Evolutionary conservation across 148 eudicot genomes (phyloP).

Genomic region (Bassia scoparia): DNA sequence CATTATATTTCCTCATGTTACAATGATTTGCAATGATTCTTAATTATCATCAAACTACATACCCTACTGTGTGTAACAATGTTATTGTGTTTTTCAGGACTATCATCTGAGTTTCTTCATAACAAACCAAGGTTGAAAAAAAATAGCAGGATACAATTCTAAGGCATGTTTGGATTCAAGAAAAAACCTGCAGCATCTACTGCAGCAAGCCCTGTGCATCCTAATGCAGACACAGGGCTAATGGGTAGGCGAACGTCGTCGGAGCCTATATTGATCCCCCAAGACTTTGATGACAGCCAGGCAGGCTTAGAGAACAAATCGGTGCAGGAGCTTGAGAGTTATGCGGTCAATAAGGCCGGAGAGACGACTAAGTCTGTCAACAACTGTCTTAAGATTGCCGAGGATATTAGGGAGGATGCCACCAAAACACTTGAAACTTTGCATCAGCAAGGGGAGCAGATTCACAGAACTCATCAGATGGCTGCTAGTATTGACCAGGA

Average conservation of each 20-base stretch:
- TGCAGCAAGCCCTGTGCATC: slow-evolving; percentile 26
- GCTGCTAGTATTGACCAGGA: slow-evolving; percentile 70
- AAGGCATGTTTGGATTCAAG: slow-evolving; percentile 58
- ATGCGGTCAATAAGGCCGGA: slow-evolving; percentile 66
- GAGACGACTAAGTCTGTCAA: slow-evolving; percentile 70
- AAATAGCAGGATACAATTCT: no score
- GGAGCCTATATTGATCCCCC: slow-evolving; percentile 44
- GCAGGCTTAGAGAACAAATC: slow-evolving; percentile 71
- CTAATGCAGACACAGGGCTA: slow-evolving; percentile 29
- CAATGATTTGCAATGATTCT: no score
- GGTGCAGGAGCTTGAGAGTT: slow-evolving; percentile 69
- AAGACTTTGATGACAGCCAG: slow-evolving; percentile 26
- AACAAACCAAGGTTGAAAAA: no score
- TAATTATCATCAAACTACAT: no score
- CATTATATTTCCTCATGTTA: no score
- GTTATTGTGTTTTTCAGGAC: no score
- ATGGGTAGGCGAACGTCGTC: slow-evolving; percentile 57
- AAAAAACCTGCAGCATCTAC: slow-evolving; percentile 29
- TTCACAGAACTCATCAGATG: slow-evolving; percentile 68
- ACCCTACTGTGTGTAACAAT: no score
- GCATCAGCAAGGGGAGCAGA: slow-evolving; percentile 93
- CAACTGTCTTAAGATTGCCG: slow-evolving; percentile 75
- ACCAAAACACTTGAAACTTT: slow-evolving; percentile 67
- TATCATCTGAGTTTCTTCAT: no score
- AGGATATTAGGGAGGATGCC: slow-evolving; percentile 73